These are phyloP conservation scores for Bodo saltans DNA, from an alignment of 78 protist species.

Conservation along the genomic window DNA sequence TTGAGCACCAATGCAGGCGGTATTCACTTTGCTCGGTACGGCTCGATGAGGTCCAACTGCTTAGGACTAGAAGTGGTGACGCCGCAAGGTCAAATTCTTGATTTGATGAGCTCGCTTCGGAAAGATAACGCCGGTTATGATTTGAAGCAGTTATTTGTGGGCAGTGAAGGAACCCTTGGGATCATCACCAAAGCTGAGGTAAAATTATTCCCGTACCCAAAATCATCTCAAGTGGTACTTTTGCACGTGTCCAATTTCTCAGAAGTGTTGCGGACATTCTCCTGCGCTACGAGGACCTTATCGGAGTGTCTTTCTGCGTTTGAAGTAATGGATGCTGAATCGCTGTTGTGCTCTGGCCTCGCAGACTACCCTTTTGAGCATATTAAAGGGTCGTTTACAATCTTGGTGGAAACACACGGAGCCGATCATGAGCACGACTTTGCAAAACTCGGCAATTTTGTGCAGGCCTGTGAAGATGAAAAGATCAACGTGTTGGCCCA, in stretches of 20 bases:
- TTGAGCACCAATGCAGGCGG: conserved; percentile 94
- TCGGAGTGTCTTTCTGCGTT: conserved; percentile 74
- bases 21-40: conserved; percentile 79
- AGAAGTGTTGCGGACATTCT: conserved; percentile 20
- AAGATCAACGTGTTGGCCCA: conserved; percentile 4
- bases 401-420: conserved; percentile 44
- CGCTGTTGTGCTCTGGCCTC: not conserved
- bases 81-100: conserved; percentile 79
- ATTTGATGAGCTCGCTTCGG: conserved; percentile 38
- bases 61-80: conserved; percentile 80
- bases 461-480: not conserved
- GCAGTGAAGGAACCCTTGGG: conserved; percentile 95
- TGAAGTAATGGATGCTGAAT: conserved; percentile 68
- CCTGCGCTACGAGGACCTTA: conserved; percentile 51
- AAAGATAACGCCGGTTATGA: conserved; percentile 93
- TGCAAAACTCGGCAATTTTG: no score
- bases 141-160: conserved; percentile 89
- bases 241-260: conserved; percentile 47
- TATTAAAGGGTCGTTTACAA: not conserved
- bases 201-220: not conserved
- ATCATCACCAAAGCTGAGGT: conserved; percentile 70
- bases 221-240: conserved; percentile 55
- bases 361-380: not conserved
- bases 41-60: conserved; percentile 75
- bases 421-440: conserved; percentile 12